A percentile compares a stretch with the other conserved stretches of the same genome.
Conservation (phyloP, 2,329 filamentous ascomycete species). For the Cladophialophora yegresii region DNA sequence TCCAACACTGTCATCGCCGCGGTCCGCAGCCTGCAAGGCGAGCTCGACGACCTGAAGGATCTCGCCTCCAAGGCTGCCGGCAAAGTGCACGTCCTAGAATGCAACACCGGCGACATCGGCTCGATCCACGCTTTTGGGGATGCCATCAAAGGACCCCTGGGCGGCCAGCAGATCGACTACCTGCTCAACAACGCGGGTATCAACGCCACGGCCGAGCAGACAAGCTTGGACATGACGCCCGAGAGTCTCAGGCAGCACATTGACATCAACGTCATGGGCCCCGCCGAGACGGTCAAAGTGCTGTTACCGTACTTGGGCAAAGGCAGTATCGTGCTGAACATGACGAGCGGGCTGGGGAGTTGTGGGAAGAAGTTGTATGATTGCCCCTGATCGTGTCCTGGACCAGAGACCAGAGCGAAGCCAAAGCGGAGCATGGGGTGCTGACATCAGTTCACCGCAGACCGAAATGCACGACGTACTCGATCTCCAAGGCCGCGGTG, state of each 20-base stretch:
- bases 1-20: conserved; percentile 29
- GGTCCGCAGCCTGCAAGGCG: conserved; percentile 17
- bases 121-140: conserved; percentile 23
- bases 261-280: conserved; percentile 40
- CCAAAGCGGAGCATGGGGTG: no score
- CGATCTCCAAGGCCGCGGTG: conserved; percentile 49
- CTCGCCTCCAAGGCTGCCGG: neutral
- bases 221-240: conserved; percentile 17
- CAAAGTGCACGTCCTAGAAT: conserved; percentile 30
- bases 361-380: conserved; percentile 19
- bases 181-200: conserved; percentile 34
- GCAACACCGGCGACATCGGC: conserved; percentile 18
- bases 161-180: conserved; percentile 14
- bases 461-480: conserved; percentile 39
- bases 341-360: conserved; percentile 28
- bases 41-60: conserved; percentile 19
- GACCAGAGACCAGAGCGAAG: neutral
- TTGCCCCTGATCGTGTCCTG: no score
- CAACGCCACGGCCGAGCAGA: conserved; percentile 21
- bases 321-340: conserved; percentile 28
- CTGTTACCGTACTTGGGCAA: conserved; percentile 36
- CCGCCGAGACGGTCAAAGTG: conserved; percentile 37
- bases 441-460: neutral
- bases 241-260: conserved; percentile 26
- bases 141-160: conserved; percentile 8